Evolutionary conservation across 441 rosid genomes (phyloP).

Genomic region (Gossypium aridum): DNA sequence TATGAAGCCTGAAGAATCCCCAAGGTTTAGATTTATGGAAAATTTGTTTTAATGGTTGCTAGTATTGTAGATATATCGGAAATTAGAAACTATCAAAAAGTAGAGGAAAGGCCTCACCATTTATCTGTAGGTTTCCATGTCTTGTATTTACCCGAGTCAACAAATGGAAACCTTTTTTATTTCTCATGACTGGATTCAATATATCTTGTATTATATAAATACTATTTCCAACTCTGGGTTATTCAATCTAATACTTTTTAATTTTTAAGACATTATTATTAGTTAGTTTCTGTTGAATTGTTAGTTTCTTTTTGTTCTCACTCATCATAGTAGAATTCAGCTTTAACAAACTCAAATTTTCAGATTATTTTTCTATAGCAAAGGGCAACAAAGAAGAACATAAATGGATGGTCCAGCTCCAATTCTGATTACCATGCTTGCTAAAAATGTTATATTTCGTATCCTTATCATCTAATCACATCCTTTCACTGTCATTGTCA

Average conservation of each 20-base stretch:
- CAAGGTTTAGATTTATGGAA: not conserved
- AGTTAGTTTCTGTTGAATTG: too few species aligned
- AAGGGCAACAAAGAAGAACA: not conserved
- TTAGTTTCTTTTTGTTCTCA: not conserved
- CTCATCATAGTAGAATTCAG: not conserved
- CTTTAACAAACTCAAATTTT: not conserved
- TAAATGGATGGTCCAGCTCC: not conserved
- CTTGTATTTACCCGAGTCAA: conserved; percentile 17
- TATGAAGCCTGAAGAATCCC: conserved; percentile 30
- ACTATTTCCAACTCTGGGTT: conserved; percentile 25
- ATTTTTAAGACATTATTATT: not conserved
- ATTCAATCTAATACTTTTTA: conserved; percentile 14
- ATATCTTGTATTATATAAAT: conserved; percentile 12
- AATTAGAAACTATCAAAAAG: conserved; percentile 27
- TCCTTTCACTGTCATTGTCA: too few species aligned
- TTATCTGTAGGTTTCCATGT: conserved; percentile 30
- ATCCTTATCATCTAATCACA: too few species aligned
- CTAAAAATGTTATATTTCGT: too few species aligned
- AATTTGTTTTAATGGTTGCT: conserved; percentile 16
- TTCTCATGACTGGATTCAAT: conserved; percentile 17
- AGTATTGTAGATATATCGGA: conserved; percentile 37
- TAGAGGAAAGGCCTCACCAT: conserved; percentile 26
- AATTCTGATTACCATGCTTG: not conserved
- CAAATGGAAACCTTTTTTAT: conserved; percentile 20
- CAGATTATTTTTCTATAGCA: not conserved